A percentile compares a stretch with the other conserved stretches of the same genome.
phyloP scores from a whole-genome alignment of 257 asterid genomes.

The Plantago elongata region DNA sequence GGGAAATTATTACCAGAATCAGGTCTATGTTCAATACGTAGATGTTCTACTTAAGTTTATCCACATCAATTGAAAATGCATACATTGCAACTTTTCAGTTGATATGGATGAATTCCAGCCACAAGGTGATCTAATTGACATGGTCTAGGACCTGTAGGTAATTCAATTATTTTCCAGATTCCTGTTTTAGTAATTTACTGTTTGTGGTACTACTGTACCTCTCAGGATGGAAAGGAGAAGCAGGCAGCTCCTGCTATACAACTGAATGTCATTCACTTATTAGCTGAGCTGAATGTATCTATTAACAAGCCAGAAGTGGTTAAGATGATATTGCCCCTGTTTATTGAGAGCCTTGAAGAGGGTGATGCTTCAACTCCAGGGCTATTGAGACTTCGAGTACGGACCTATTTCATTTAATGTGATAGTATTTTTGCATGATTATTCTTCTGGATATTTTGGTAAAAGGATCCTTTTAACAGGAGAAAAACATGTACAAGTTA shows the following conservation, averaged over 20 bases:
- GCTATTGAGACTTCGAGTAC: conserved; percentile 83
- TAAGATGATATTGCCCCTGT: conserved; percentile 87
- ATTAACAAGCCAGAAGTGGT: conserved; percentile 86
- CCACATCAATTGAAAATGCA: no score
- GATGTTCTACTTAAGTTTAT: no score
- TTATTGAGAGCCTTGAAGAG: conserved; percentile 97
- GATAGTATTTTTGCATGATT: conserved; percentile 15
- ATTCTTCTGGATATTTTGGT: conserved; percentile 13
- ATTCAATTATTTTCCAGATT: neutral
- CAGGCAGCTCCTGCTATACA: conserved; percentile 70
- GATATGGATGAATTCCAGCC: no score
- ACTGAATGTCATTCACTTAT: conserved; percentile 74
- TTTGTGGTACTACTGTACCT: conserved; percentile 24
- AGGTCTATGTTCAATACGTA: no score
- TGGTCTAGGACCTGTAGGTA: no score
- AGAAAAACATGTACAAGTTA: neutral
- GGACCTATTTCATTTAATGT: conserved; percentile 25
- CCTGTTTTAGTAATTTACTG: conserved; percentile 5
- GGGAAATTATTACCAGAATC: no score
- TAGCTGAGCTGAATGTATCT: conserved; percentile 73
- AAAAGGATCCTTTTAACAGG: conserved; percentile 12
- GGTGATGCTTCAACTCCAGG: conserved; percentile 94
- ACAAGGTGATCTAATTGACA: no score
- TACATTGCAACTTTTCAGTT: no score
- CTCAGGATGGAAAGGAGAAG: conserved; percentile 78